Percentiles rank a stretch among this genome's conserved stretches.
Conservation (phyloP, 441 rosid species). For the Theobroma grandiflorum region DNA sequence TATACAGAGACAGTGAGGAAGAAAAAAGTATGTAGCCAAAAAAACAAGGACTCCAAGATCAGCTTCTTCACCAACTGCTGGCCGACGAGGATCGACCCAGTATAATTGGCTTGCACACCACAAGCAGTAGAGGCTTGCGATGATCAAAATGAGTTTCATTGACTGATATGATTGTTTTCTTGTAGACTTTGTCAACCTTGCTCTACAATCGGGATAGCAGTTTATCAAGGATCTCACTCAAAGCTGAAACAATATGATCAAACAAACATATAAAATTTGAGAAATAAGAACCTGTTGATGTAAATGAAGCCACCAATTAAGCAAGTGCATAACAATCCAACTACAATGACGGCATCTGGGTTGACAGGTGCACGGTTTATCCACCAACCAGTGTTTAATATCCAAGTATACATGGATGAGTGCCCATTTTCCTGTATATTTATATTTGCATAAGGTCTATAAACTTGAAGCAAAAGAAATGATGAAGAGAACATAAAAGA, state of each 20-base stretch:
- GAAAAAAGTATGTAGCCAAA: slow-evolving; percentile 54
- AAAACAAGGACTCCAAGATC: slow-evolving; percentile 71
- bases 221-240: slow-evolving; percentile 16
- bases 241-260: neutral
- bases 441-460: slow-evolving; percentile 11
- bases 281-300: slow-evolving; percentile 55
- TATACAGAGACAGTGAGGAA: slow-evolving; percentile 59
- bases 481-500: neutral
- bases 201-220: slow-evolving; percentile 43
- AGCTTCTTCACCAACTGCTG: slow-evolving; percentile 82
- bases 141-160: slow-evolving; percentile 40
- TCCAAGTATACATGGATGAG: slow-evolving; percentile 64
- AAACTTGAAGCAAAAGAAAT: neutral
- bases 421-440: slow-evolving; percentile 64
- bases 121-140: slow-evolving; percentile 54
- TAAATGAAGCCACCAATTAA: slow-evolving; percentile 63
- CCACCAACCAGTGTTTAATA: slow-evolving; percentile 85
- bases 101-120: slow-evolving; percentile 76
- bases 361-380: slow-evolving; percentile 62
- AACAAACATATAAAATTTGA: neutral
- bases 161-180: slow-evolving; percentile 46
- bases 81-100: slow-evolving; percentile 58
- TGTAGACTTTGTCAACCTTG: slow-evolving; percentile 35
- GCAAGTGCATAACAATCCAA: slow-evolving; percentile 57
- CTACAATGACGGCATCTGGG: slow-evolving; percentile 66